Base-by-base conservation (phyloP, 345 rosid genomes). In the Eucalyptus globulus region DNA sequence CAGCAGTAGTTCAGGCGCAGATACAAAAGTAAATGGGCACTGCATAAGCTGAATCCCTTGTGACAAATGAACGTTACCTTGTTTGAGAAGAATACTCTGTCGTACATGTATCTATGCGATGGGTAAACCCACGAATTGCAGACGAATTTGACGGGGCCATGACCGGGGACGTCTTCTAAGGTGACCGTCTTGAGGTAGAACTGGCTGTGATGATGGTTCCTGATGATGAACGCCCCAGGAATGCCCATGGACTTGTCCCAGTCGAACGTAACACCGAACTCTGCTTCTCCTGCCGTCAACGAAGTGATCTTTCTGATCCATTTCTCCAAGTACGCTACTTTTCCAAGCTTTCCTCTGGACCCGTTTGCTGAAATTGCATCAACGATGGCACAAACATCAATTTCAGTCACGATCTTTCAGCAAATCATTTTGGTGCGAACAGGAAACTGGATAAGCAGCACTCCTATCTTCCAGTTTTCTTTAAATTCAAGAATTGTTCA, bases 111-210 rank as follows among this genome's bases (percentile, higher is more conserved):
- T 2, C 96, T 90, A 88, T 92, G 97, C 4, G 90, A 86, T 2
- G 99, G 99, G 88, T 97, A 97, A 43, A 97, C 97, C 99, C 99
- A 97, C 31, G 99, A 97, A 90, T 95, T 96, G 94, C 99, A 97
- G 67, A 94, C 89, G 89, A 97, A 97, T 89, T 94, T 96, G 50
- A 95, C 69, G 14, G 93, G 91, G 80, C 95, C 97, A 87, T 93
- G 94, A 15, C 94, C 94, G 8, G 95, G 95, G 87, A 94, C 90
- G 87, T 93, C 90, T 62, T 94, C 92, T 24, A 97, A 91, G 29
- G 96, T 95, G 85, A 97, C 89, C 40, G 93, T 88, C 91, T 92
- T 95, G 29, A 97, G 97, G 69, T 91, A 97, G 87, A 97, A 91
- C 87, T 96, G 97, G 89, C 96, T 94, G 80, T 91, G 96, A 86